Base-by-base conservation (phyloP, 208 protist genomes). In the Histomonas meleagridis region DNA sequence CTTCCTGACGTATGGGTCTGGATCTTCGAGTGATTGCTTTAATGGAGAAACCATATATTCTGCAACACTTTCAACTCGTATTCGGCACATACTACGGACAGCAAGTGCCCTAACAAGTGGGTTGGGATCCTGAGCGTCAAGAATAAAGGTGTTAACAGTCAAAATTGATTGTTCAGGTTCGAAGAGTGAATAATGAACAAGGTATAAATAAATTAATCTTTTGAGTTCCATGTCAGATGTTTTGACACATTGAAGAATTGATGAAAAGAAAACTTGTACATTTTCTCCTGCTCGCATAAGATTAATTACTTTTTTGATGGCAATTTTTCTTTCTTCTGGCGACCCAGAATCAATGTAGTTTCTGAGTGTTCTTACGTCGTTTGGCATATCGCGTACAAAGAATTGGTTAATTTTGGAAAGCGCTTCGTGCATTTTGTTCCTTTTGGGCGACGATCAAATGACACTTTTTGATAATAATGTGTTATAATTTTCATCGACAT, bases 1-100 rank as follows among this genome's bases (percentile, higher is more conserved):
- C 93, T 99, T 98, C 78, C 98, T 95, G 3, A 99, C 76, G 38
- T 86, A 86, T 38, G 76, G 76, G 46, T 86, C 76, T 16, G 46
- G 26, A 86, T 86, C 76, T 12, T 40, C 23, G 9, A 86, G 28
- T 57, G n/a, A 32, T 48, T 86, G 51, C 55, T 86, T 86, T 1
- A 86, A 28, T 21, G 76, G 76, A 55, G 32, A 38, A 86, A 86
- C 46, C 76, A 86, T 86, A 16, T 86, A 43, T 32, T 91, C 86
- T 48, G 86, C 55, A 32, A 91, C 55, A 35, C 53, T 91, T 48
- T 91, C 86, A 2, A 91, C 5, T 38, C 53, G 46, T 43, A 91
- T 91, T 46, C 86, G 35, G 35, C 86, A 60, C 86, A 91, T 91
- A 38, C 53, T 91, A 48, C 86, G 86, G 16, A 91, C 55, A 49